Percentiles rank a stretch among this genome's conserved stretches.
These are phyloP conservation scores for Globomyces pollinis-pini DNA, from an alignment of 192 early-diverging fungal species.

Conservation along the genomic window DNA sequence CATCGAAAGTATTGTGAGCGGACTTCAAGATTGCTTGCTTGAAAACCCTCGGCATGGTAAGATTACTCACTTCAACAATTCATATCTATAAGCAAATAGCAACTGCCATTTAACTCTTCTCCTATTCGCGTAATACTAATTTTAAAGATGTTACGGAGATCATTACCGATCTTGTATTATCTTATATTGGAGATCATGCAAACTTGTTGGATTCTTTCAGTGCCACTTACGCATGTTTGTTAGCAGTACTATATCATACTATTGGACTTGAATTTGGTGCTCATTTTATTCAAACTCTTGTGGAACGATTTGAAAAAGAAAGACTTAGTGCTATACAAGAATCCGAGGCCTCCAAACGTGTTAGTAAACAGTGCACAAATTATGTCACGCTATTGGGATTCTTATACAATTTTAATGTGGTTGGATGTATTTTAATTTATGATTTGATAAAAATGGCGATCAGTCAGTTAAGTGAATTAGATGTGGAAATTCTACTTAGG, in stretches of 20 bases:
- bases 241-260: conserved; percentile 68
- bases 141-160: conserved; percentile 87
- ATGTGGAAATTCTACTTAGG: conserved; percentile 82
- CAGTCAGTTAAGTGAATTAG: conserved; percentile 65
- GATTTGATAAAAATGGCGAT: conserved; percentile 72
- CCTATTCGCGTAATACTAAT: no score
- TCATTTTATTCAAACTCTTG: conserved; percentile 21
- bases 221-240: conserved; percentile 78
- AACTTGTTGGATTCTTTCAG: conserved; percentile 89
- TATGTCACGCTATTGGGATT: conserved; percentile 71
- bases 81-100: conserved; percentile 13
- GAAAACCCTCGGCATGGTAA: conserved; percentile 58
- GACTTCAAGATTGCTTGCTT: conserved; percentile 71
- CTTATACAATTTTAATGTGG: conserved; percentile 75
- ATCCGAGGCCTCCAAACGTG: background rate
- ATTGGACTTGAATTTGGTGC: conserved; percentile 82
- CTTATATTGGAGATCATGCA: conserved; percentile 70
- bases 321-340: conserved; percentile 19
- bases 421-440: conserved; percentile 79
- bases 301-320: conserved; percentile 18
- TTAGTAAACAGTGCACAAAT: conserved; percentile 69
- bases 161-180: conserved; percentile 65
- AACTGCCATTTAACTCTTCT: background rate
- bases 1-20: conserved; percentile 75
- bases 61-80: background rate